Evolutionary conservation across 306 rosid species (phyloP).

Genomic region (Calophaca sinica): DNA sequence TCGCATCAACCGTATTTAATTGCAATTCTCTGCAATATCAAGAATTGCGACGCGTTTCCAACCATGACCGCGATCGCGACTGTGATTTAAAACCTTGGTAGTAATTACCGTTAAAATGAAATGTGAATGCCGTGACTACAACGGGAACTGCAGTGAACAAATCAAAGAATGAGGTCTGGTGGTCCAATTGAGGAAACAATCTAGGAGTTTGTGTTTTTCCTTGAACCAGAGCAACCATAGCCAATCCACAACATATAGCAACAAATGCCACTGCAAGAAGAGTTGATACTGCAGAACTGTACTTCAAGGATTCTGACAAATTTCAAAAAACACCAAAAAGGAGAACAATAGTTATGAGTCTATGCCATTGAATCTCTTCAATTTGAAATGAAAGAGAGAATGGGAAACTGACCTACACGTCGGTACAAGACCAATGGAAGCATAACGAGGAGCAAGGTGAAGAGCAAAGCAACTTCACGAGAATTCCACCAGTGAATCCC

Average conservation of each 20-base stretch:
- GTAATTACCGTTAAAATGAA: conserved; percentile 77
- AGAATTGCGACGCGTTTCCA: too few relatives aligned
- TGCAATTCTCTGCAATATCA: too few relatives aligned
- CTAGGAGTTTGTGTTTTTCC: conserved; percentile 78
- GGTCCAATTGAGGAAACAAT: conserved; percentile 68
- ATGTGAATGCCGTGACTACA: conserved; percentile 90
- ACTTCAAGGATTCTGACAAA: conserved; percentile 74
- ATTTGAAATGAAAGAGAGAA: conserved; percentile 30
- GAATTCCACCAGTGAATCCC: conserved; percentile 98
- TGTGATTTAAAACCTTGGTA: too few relatives aligned
- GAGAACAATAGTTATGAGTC: too few relatives aligned
- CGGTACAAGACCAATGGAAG: conserved; percentile 73
- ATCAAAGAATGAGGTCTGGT: conserved; percentile 79
- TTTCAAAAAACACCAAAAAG: not conserved
- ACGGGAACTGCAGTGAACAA: conserved; percentile 96
- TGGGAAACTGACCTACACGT: conserved; percentile 72
- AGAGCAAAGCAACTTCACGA: conserved; percentile 67
- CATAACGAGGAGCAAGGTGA: conserved; percentile 66
- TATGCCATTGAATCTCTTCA: conserved; percentile 4
- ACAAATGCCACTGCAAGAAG: conserved; percentile 86
- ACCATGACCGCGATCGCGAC: too few relatives aligned
- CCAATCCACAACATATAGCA: conserved; percentile 79
- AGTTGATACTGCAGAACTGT: conserved; percentile 80
- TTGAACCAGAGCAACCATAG: conserved; percentile 66
- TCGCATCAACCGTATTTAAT: too few relatives aligned